Percentiles rank a stretch among this genome's conserved stretches.
These are phyloP conservation scores for Diplosphaera chodatii DNA, from an alignment of 139 green algal species.

Conservation along the genomic window DNA sequence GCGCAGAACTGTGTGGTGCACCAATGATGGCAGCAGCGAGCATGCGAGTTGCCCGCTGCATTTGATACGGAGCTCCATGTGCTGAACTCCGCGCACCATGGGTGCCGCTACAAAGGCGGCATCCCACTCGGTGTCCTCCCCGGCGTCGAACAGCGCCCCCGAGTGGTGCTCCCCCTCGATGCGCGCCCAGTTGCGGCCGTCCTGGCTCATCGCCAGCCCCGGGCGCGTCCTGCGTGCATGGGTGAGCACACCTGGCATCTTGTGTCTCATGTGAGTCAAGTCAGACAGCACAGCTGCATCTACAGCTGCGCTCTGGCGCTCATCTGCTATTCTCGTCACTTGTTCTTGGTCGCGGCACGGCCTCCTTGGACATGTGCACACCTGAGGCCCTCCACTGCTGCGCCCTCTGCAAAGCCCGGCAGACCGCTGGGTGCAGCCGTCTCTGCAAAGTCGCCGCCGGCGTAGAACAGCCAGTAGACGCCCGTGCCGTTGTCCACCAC, in stretches of 20 bases:
- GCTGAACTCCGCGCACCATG: slow-evolving; percentile 35
- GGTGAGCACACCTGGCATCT: background rate
- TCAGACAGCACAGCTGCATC: no score
- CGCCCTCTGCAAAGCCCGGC: slow-evolving; percentile 2
- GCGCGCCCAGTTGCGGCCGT: slow-evolving; percentile 90
- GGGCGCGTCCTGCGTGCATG: slow-evolving; percentile 59
- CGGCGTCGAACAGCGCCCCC: slow-evolving; percentile 78
- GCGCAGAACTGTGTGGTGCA: no score
- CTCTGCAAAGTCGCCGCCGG: slow-evolving; percentile 62
- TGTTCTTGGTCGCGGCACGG: no score
- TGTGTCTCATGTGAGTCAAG: no score
- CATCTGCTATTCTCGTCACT: no score
- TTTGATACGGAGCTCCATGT: no score
- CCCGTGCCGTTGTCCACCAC: slow-evolving; percentile 51
- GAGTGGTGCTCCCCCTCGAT: slow-evolving; percentile 94
- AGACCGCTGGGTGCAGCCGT: slow-evolving; percentile 32
- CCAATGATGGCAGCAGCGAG: no score
- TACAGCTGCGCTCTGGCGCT: no score
- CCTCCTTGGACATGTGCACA: no score
- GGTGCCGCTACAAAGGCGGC: slow-evolving; percentile 63
- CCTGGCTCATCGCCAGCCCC: slow-evolving; percentile 84
- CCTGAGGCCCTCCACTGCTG: slow-evolving; percentile 10
- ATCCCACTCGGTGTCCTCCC: slow-evolving; percentile 77
- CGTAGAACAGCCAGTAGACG: slow-evolving; percentile 99
- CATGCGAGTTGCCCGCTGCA: no score